A percentile compares a stretch with the other conserved stretches of the same genome.
Conservation (phyloP, 352 stramenopile species). For the Phytophthora tubulina region DNA sequence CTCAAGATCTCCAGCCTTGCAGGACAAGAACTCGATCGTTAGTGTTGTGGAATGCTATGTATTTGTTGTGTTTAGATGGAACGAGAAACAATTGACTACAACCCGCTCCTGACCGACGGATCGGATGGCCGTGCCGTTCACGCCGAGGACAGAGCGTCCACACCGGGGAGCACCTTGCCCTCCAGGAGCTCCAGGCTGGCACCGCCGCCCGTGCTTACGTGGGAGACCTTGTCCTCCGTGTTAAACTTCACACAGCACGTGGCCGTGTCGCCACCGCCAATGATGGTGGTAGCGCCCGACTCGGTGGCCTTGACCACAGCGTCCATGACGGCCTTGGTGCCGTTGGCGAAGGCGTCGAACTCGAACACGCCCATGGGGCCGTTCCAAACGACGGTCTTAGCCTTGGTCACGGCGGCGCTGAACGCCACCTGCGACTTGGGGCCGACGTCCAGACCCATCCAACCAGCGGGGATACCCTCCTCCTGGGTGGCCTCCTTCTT, state of each 20-base stretch:
- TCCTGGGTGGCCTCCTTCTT: constrained; percentile 91
- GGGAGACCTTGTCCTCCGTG: constrained; percentile 91
- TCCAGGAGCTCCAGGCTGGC: constrained; percentile 98
- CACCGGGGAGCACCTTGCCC: constrained; percentile 98
- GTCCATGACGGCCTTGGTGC: constrained; percentile 97
- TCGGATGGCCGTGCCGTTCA: constrained; percentile 46
- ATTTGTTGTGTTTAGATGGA: constrained; percentile 39
- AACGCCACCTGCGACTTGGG: constrained; percentile 93
- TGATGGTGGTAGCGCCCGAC: constrained; percentile 96
- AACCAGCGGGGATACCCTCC: constrained; percentile 95
- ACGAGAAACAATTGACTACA: constrained; percentile 38
- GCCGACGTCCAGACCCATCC: constrained; percentile 99
- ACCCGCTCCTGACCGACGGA: constrained; percentile 31
- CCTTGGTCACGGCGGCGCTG: constrained; percentile 71
- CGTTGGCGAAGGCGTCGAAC: constrained; percentile 96
- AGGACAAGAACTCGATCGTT: not conserved
- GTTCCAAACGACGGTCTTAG: constrained; percentile 99
- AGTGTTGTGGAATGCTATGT: constrained; percentile 30
- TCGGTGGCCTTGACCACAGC: constrained; percentile 96
- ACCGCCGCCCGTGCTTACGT: constrained; percentile 95
- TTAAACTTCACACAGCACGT: constrained; percentile 91
- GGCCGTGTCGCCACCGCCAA: constrained; percentile 98
- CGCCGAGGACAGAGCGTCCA: constrained; percentile 93
- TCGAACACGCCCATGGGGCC: constrained; percentile 99
- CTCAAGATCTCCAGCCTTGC: not conserved